Percentiles rank a stretch among this genome's conserved stretches.
Evolutionary conservation across 2,329 filamentous ascomycete species (phyloP).

Genomic region (Cladorrhinum sp.): DNA sequence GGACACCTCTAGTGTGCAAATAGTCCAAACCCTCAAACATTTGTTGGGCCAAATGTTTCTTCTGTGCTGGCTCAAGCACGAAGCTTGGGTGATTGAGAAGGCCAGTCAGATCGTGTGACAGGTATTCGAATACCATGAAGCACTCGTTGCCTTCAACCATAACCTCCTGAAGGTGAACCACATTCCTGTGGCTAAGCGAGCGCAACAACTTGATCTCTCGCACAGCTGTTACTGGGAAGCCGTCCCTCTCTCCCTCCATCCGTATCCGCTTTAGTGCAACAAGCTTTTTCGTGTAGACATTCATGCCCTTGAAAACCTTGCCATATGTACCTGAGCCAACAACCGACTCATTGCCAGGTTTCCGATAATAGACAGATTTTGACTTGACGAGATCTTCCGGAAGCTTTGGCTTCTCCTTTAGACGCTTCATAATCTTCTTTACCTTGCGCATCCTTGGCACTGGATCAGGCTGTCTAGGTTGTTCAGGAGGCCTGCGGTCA

Average conservation of each 20-base stretch:
- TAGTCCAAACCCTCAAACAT: slow-evolving; percentile 94
- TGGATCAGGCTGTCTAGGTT: slow-evolving; percentile 36
- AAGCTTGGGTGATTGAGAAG: slow-evolving; percentile 93
- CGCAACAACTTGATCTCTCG: slow-evolving; percentile 91
- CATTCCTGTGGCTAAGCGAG: slow-evolving; percentile 75
- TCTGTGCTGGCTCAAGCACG: slow-evolving; percentile 77
- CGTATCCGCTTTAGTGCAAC: slow-evolving; percentile 88
- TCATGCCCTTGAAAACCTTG: slow-evolving; percentile 90
- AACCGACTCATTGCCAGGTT: slow-evolving; percentile 95
- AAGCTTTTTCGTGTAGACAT: slow-evolving; percentile 82
- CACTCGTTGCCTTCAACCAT: slow-evolving; percentile 99
- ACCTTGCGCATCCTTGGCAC: slow-evolving; percentile 57
- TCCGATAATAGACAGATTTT: slow-evolving; percentile 89
- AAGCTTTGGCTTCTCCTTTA: slow-evolving; percentile 69
- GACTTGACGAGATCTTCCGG: slow-evolving; percentile 70
- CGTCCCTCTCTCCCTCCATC: slow-evolving; percentile 90
- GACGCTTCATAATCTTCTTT: slow-evolving; percentile 65
- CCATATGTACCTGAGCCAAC: slow-evolving; percentile 94
- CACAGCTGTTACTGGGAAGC: slow-evolving; percentile 86
- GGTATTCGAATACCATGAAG: slow-evolving; percentile 99
- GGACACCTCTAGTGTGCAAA: slow-evolving; percentile 84
- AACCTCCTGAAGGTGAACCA: slow-evolving; percentile 81
- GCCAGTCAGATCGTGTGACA: slow-evolving; percentile 93
- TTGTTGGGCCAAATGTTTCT: slow-evolving; percentile 89
- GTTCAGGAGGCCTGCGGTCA: slow-evolving; percentile 27